phyloP scores from a whole-genome alignment of 192 early-diverging fungal species.

The Gamsiella multidivaricata region DNA sequence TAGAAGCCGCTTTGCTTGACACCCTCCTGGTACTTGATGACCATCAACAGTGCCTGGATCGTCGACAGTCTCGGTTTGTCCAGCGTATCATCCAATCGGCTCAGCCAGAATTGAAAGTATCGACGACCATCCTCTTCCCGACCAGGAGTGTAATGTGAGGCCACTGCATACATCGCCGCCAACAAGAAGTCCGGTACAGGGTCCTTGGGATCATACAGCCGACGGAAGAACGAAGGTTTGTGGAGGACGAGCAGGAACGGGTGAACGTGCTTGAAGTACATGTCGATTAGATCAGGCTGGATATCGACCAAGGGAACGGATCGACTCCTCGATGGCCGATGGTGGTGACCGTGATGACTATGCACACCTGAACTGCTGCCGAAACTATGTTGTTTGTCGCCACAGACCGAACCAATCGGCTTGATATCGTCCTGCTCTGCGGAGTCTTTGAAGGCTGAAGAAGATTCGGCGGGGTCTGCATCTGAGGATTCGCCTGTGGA shows the following conservation, averaged over 20 bases:
- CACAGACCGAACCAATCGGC: not conserved
- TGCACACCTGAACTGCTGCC: slow-evolving; percentile 6
- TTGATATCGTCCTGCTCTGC: not conserved
- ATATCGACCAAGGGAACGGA: slow-evolving; percentile 46
- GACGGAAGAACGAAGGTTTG: slow-evolving; percentile 60
- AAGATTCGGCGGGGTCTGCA: not conserved
- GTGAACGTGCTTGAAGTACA: slow-evolving; percentile 68
- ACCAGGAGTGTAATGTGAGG: slow-evolving; percentile 46
- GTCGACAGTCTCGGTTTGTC: slow-evolving; percentile 63
- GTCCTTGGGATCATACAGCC: slow-evolving; percentile 56
- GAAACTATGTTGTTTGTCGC: slow-evolving; percentile 23
- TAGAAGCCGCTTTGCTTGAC: slow-evolving; percentile 59
- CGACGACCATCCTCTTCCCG: slow-evolving; percentile 44
- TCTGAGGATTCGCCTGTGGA: slow-evolving; percentile 33
- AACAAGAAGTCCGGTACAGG: slow-evolving; percentile 57
- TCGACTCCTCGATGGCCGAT: slow-evolving; percentile 31
- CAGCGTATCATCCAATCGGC: slow-evolving; percentile 60
- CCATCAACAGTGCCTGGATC: slow-evolving; percentile 61
- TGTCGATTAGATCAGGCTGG: slow-evolving; percentile 53
- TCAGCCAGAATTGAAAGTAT: slow-evolving; percentile 46
- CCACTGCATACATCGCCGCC: slow-evolving; percentile 48
- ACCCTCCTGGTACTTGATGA: slow-evolving; percentile 66
- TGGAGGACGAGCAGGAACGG: slow-evolving; percentile 65
- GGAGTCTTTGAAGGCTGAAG: not conserved
- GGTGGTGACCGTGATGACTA: not conserved